These are phyloP conservation scores for Paraurostyla sp. DNA, from an alignment of 73 alveolate genomes.

Conservation along the genomic window DNA sequence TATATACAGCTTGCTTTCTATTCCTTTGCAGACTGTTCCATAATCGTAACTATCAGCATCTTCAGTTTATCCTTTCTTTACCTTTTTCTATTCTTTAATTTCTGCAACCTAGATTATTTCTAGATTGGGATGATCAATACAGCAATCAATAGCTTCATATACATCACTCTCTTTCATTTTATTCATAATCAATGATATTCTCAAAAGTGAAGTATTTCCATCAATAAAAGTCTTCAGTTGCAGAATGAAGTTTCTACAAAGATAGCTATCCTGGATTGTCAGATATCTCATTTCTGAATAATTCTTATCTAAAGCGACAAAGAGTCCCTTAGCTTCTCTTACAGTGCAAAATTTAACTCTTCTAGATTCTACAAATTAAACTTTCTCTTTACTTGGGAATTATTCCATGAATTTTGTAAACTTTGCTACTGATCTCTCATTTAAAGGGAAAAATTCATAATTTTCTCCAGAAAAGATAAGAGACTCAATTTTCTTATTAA, in stretches of 20 bases:
- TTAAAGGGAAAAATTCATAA: constrained; percentile 26
- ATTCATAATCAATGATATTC: constrained; percentile 2
- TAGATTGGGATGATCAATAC: constrained; percentile 36
- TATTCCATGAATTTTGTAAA: constrained; percentile 1
- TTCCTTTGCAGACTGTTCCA: constrained; percentile 10
- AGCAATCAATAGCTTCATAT: constrained; percentile 7
- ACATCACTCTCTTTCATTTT: constrained; percentile 20
- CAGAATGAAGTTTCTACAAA: constrained; percentile 7
- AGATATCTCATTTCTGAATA: constrained; percentile 24
- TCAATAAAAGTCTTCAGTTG: constrained; percentile 26
- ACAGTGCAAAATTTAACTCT: background rate
- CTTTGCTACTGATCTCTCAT: constrained; percentile 37
- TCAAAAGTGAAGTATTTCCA: constrained; percentile 5
- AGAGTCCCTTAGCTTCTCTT: constrained; percentile 11
- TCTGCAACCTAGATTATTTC: constrained; percentile 39
- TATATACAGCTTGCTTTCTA: background rate
- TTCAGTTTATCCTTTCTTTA: background rate
- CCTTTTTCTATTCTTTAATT: background rate
- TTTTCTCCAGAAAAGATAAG: constrained; percentile 33
- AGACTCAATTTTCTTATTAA: constrained; percentile 42
- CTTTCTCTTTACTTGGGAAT: constrained; percentile 12
- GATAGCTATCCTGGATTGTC: constrained; percentile 12
- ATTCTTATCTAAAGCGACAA: constrained; percentile 19
- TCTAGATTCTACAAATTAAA: constrained; percentile 8
- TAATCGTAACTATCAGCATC: background rate